Evolutionary conservation across 441 rosid genomes (phyloP).

Genomic region (Eruca vesicaria): DNA sequence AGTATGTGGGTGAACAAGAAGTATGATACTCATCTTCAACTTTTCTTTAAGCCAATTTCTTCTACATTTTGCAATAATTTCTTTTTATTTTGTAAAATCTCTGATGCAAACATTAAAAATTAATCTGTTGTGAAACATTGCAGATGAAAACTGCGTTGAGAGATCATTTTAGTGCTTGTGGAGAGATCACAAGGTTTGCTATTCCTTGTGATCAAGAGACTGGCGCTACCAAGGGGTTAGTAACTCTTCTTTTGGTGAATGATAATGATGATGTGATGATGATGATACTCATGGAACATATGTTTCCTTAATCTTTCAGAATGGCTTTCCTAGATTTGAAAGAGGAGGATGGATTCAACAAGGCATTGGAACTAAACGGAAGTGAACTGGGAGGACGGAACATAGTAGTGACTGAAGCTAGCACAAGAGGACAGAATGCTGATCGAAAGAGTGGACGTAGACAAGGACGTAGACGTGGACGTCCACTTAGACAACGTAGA

Average conservation of each 20-base stretch:
- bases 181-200: constrained; percentile 54
- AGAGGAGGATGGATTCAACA: constrained; percentile 44
- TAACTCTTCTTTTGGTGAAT: constrained; percentile 2
- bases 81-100: too few species aligned
- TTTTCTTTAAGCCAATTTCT: neutral
- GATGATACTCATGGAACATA: neutral
- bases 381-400: constrained; percentile 44
- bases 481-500: too few species aligned
- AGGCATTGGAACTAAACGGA: constrained; percentile 62
- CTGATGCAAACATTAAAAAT: too few species aligned
- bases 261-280: neutral
- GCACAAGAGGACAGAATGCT: constrained; percentile 45
- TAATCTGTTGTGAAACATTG: neutral
- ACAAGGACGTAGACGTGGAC: too few species aligned
- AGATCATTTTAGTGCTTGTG: constrained; percentile 61
- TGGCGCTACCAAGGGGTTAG: constrained; percentile 70
- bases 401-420: constrained; percentile 58
- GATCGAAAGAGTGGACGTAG: neutral
- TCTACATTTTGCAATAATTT: too few species aligned
- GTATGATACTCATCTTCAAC: constrained; percentile 34
- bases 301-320: constrained; percentile 39
- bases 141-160: constrained; percentile 53
- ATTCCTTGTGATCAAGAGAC: constrained; percentile 48
- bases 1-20: constrained; percentile 45
- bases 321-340: constrained; percentile 64